Percentiles rank a stretch among this genome's conserved stretches.
Evolutionary conservation across 805 yeast species (phyloP).

Genomic region (Ascoidea rubescens): DNA sequence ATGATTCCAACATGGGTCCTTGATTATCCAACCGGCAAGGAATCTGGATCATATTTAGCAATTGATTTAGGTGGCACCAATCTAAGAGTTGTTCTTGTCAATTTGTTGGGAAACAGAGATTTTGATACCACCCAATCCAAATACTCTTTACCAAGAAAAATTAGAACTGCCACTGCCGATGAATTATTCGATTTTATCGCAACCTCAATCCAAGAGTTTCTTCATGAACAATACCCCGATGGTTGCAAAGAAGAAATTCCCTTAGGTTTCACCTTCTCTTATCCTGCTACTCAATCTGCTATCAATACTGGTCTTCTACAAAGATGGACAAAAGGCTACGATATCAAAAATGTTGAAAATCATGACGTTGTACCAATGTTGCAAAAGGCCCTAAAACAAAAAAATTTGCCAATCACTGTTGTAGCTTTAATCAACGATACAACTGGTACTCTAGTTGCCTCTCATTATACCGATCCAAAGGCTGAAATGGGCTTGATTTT

Average conservation of each 20-base stretch:
- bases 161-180: conserved; percentile 69
- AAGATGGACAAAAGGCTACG: conserved; percentile 97
- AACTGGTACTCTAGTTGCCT: conserved; percentile 93
- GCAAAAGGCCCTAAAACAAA: conserved; percentile 54
- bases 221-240: conserved; percentile 21
- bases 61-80: conserved; percentile 97
- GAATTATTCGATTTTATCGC: conserved; percentile 83
- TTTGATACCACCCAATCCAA: conserved; percentile 83
- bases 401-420: conserved; percentile 65
- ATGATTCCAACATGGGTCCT: conserved; percentile 97
- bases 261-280: conserved; percentile 90
- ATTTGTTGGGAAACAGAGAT: conserved; percentile 67
- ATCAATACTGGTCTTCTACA: conserved; percentile 81
- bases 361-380: conserved; percentile 88
- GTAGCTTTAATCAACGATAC: conserved; percentile 94
- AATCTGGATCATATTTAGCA: conserved; percentile 80
- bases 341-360: conserved; percentile 87
- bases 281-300: conserved; percentile 74
- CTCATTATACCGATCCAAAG: conserved; percentile 78
- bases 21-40: conserved; percentile 86
- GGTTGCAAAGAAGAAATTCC: conserved; percentile 36
- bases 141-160: conserved; percentile 59
- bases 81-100: conserved; percentile 81
- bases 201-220: conserved; percentile 56
- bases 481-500: conserved; percentile 91